Evolutionary conservation across 495 filamentous ascomycete species (phyloP), one percentile per base, ranked within the genome.

Genomic region (Tuber aestivum): DNA sequence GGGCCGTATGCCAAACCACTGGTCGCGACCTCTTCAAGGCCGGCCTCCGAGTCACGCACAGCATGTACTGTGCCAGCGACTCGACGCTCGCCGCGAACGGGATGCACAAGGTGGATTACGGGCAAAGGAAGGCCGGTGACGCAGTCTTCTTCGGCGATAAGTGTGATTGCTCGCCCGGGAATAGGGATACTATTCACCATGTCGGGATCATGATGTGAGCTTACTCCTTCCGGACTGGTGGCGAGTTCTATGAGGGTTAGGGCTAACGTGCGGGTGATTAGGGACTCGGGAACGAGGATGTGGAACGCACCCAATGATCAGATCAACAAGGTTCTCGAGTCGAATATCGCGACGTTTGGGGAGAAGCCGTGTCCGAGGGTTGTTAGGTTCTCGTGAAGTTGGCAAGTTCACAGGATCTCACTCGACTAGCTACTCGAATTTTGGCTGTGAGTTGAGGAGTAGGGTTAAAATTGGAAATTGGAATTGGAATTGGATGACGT

Each of bases 1-100:
- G 77, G 77, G 82, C 82, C 44, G 76, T 83, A 37, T 83, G 82
- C 44, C 77, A 83, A 50, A 78, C 82, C 6, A 83, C 82, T 32
- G 76, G 76, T 2, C 77, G 79, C 14, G 71, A 83, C 40, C 74
- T 83, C 35, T 82, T 82, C 70, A 44, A 71, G 1, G 77, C 82
- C 44, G 79, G 77, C n/a, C 76, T 81, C 21, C 40, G 79, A 3
- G 76, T 78, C 21, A 82, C 80, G 12, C 14, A 74, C 4, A 76
- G 70, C 61, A 83, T 83, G 81, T 83, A 83, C 68, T 83, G 81
- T 41, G 81, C 81, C 1, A 76, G 61, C 41, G 18, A 61, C 4
- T 7, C 75, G 10, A 69, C 27, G 45, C 23, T 74, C 18, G 68
- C 8, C 61, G 72, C 72, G 27, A 20, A 76, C 27, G 56, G 75